Evolutionary conservation across 495 filamentous ascomycete genomes (phyloP), one percentile per base, ranked within the genome.

Genomic region (Coniosporium apollinis): DNA sequence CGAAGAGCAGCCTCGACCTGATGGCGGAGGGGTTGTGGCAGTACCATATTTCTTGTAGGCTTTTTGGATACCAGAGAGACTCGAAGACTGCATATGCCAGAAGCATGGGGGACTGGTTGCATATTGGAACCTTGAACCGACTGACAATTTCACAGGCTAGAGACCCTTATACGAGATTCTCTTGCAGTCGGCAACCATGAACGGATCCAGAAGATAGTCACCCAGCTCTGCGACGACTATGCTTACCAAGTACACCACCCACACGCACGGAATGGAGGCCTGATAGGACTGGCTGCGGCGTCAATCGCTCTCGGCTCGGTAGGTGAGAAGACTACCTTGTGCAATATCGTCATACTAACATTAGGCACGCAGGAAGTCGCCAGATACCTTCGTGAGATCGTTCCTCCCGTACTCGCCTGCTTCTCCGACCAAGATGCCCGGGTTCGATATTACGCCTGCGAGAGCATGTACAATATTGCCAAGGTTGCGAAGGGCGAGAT

Each of bases 381-480:
- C 22, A 74, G 72, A 36, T 93, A 96, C 49, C 66, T 99, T 28
- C 76, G 81, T 53, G 71, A 84, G 38, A 94, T 99, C 37, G 87
- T 99, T 3, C 85, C 89, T 14, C 91, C 91, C 14, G 91, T 99
- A 4, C 68, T 99, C n/a, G 91, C 91, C 32, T 99, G 91, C 62
- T 99, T 99, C 54, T 77, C 78, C 15, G 91, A 99, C 47, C 89
- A 96, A 62, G 91, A 99, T 76, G 91, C 91, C 15, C 69, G 91
- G 34, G 91, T 99, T 13, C 74, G 91, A 36, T 99, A 99, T 54
- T 99, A 99, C 57, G 91, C 91, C 30, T 99, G 91, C 60, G 91
- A 99, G 67, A 89, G 85, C 58, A 99, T 99, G 91, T 99, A 99
- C 56, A 99, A 99, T 49, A 96, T 99, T 49, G 85, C 91, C 43